Percentiles rank a stretch among this genome's conserved stretches.
phyloP scores from a whole-genome alignment of 2,329 filamentous ascomycete genomes.

The Penicillium glabrum region DNA sequence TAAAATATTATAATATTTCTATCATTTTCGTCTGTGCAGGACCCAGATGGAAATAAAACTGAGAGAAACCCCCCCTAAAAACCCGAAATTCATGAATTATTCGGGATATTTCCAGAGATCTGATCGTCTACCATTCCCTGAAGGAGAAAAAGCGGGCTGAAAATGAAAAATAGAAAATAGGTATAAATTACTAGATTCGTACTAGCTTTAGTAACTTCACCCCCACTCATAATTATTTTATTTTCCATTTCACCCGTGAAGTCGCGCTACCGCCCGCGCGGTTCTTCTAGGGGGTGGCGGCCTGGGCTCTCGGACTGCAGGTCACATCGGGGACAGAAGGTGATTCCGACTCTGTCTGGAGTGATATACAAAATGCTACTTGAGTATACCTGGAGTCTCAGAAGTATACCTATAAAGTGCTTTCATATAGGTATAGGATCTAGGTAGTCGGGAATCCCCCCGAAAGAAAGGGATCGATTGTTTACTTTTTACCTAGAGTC shows the following conservation, averaged over 20 bases:
- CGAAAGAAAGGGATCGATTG: neutral
- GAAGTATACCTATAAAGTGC: neutral
- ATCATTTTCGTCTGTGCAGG: neutral
- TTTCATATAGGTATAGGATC: neutral
- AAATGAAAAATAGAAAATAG: conserved; percentile 2
- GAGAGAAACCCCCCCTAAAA: neutral
- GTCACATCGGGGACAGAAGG: conserved; percentile 8
- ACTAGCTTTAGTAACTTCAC: neutral
- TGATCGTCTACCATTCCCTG: conserved; percentile 1
- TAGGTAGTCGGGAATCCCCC: neutral
- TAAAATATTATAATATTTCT: neutral
- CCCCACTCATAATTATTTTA: neutral
- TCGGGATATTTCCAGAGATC: conserved; percentile 8
- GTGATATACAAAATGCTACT: neutral
- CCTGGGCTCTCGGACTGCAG: conserved; percentile 9
- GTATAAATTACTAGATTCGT: neutral
- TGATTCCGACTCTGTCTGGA: conserved; percentile 6
- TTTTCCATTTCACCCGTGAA: conserved; percentile 12
- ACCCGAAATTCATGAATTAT: neutral
- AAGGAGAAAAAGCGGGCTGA: conserved; percentile 4
- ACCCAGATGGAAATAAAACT: neutral
- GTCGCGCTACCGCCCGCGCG: conserved; percentile 26
- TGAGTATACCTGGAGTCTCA: neutral
- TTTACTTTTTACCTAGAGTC: neutral
- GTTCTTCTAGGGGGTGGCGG: conserved; percentile 36